phyloP scores from a whole-genome alignment of 768 basidiomycete species.

The Postia placenta region DNA sequence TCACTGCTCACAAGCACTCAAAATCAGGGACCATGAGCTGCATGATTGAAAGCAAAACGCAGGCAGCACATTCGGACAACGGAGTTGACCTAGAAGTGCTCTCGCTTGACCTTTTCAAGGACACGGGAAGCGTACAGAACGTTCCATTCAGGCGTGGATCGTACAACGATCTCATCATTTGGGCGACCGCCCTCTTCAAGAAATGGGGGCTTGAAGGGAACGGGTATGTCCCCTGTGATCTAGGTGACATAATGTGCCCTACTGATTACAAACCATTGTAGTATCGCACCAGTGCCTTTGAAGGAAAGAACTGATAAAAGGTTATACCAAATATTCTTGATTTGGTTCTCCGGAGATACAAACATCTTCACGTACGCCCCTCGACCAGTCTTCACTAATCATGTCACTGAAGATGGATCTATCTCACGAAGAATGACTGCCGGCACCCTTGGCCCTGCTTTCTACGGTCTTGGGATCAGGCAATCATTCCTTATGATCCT shows the following conservation, averaged over 20 bases:
- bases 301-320: conserved; percentile 49
- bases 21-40: no score
- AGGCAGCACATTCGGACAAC: background rate
- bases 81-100: background rate
- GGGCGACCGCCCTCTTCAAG: no score
- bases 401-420: background rate
- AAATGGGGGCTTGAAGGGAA: conserved; percentile 20
- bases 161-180: no score
- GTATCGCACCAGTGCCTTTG: conserved; percentile 46
- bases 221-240: conserved; percentile 8
- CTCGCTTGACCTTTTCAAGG: no score
- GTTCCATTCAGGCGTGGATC: no score
- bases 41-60: background rate
- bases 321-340: conserved; percentile 58
- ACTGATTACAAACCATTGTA: conserved; percentile 15
- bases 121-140: no score
- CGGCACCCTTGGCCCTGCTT: conserved; percentile 45
- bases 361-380: conserved; percentile 49
- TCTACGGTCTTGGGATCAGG: conserved; percentile 39
- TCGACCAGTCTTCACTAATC: background rate
- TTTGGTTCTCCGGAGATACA: conserved; percentile 69
- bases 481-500: conserved; percentile 37
- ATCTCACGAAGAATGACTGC: conserved; percentile 36
- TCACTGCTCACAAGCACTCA: no score
- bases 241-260: background rate